Base-by-base conservation (phyloP, 1,284 basidiomycete genomes). In the Marasmius oreades region DNA sequence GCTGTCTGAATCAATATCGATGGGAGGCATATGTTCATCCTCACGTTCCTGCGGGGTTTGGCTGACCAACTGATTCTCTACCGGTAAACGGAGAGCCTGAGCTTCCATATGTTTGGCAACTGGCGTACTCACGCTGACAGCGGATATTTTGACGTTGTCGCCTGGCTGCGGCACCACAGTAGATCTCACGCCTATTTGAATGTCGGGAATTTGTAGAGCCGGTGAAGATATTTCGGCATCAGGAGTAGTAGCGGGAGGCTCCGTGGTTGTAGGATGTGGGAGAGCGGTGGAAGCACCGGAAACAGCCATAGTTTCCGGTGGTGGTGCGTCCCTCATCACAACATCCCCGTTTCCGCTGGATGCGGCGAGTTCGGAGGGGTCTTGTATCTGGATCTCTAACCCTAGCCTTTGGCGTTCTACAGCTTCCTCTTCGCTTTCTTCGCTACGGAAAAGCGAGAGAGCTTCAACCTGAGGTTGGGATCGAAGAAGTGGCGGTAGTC, bases 401-500 rank as follows among this genome's bases (percentile, higher is more conserved):
- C 70, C 73, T n/a, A 86, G 64, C 14, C 68, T 66, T 51, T 69
- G 64, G 34, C 82, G 77, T 16, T 71, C 64, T 28, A 74, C 74
- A 1, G 58, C 64, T 67, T 90, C 88, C 62, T 88, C 87, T 24
- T 76, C 69, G 33, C 80, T 75, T 64, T 88, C 86, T 62, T 90
- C 86, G 6, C 73, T 69, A 34, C 75, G 77, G 60, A 81, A 84
- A 22, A 90, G 72, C 10, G 82, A 77, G 12, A 90, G 64, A 3
- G 76, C 69, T 60, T 88, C 86, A 16, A 86, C 66, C 47, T 80
- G 75, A n/a, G 88, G 86, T 56, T 90, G 72, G 2, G 80, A 79
- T 48, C 88, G 80, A 43, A 92, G 74, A 12, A 91, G 71, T 1
- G 90, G 87, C 1, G 91, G 86, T 14, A 90, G 76, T 10, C 90